Evolutionary conservation across 2,329 filamentous ascomycete species (phyloP).

Genomic region (Tolypocladium tropicale): DNA sequence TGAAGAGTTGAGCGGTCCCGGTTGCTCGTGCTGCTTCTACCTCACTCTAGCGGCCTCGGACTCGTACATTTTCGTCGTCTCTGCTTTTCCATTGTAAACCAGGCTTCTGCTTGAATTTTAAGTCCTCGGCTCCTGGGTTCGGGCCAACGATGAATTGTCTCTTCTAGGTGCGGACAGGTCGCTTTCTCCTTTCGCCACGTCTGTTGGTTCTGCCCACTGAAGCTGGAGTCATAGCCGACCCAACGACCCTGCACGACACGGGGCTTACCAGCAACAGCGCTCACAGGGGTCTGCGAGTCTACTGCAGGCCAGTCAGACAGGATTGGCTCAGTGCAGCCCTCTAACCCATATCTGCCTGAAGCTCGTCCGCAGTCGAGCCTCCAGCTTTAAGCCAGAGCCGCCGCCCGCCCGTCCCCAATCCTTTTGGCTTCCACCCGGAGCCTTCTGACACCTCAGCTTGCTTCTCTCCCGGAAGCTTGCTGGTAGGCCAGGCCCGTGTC

Average conservation of each 20-base stretch:
- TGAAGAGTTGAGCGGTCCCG: not conserved
- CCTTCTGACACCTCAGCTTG: constrained; percentile 9
- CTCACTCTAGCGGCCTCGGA: not conserved
- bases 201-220: not conserved
- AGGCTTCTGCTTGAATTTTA: not conserved
- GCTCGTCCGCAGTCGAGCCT: constrained; percentile 14
- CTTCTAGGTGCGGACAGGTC: not conserved
- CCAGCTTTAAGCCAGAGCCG: constrained; percentile 19
- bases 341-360: constrained; percentile 7
- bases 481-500: constrained; percentile 9
- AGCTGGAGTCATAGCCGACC: not conserved
- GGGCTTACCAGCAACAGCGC: not conserved
- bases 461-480: constrained; percentile 13
- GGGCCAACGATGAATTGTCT: not conserved
- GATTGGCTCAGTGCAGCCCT: constrained; percentile 3
- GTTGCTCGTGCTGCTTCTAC: not conserved
- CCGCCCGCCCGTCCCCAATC: constrained; percentile 16
- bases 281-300: constrained; percentile 2
- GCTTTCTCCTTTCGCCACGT: not conserved
- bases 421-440: constrained; percentile 7
- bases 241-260: not conserved
- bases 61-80: not conserved
- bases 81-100: too few species aligned
- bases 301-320: constrained; percentile 4
- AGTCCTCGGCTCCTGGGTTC: not conserved